These are phyloP conservation scores for Leucocoprinus leucothites DNA, from an alignment of 768 basidiomycete genomes.

Conservation along the genomic window DNA sequence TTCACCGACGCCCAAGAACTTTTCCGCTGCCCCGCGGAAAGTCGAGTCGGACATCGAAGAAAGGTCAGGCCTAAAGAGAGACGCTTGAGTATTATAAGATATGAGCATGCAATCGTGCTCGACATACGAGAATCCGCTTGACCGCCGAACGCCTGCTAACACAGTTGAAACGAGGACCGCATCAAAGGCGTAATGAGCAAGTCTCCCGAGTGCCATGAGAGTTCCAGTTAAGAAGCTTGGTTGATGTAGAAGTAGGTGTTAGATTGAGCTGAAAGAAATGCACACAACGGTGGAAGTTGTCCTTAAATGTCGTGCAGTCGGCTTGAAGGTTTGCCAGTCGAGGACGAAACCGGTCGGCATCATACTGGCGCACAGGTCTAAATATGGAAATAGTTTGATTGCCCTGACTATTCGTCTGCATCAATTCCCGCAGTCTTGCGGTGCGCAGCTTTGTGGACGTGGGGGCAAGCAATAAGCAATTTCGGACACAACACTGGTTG, in stretches of 20 bases:
- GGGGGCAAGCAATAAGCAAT: too few relatives aligned
- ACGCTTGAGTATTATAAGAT: conserved; percentile 3
- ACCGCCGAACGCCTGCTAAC: conserved; percentile 85
- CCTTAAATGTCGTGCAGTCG: not conserved
- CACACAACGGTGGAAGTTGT: not conserved
- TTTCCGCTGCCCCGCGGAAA: conserved; percentile 70
- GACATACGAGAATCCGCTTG: conserved; percentile 87
- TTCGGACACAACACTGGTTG: too few relatives aligned
- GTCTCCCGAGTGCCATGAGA: conserved; percentile 57
- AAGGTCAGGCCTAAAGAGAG: conserved; percentile 55
- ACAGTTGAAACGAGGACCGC: conserved; percentile 85
- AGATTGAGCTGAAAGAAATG: not conserved
- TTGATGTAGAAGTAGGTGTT: not conserved
- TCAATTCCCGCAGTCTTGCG: too few relatives aligned
- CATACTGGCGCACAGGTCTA: not conserved
- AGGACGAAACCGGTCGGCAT: not conserved
- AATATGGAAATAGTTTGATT: not conserved
- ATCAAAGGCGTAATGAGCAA: conserved; percentile 83
- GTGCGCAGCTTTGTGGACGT: too few relatives aligned
- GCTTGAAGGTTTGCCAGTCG: not conserved
- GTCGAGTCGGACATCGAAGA: conserved; percentile 74
- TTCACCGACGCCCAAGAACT: conserved; percentile 85
- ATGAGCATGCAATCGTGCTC: not conserved
- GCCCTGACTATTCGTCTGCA: too few relatives aligned
- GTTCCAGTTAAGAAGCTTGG: conserved; percentile 21